Evolutionary conservation across 257 asterid species (phyloP).

Genomic region (Knoxia roxburghii): DNA sequence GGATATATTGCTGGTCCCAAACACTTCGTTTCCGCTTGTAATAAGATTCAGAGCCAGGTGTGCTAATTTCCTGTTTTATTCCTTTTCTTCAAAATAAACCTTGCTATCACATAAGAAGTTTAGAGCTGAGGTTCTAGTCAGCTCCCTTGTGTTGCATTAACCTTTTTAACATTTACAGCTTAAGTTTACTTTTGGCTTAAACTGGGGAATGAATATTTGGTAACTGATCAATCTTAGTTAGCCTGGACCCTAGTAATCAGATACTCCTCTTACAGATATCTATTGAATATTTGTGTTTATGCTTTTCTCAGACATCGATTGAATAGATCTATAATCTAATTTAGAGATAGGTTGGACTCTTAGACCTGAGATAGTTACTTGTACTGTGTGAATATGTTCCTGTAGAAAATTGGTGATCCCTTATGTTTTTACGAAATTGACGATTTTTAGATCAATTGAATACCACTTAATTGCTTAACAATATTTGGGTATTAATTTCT

Average conservation of each 20-base stretch:
- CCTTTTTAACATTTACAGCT: not conserved
- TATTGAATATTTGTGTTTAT: not conserved
- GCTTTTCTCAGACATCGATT: too few species aligned
- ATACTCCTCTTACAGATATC: not conserved
- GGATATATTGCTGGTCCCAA: conserved; percentile 96
- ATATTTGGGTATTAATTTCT: not conserved
- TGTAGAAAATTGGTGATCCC: not conserved
- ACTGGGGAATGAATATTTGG: too few species aligned
- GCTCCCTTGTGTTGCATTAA: not conserved
- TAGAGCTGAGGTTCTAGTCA: not conserved
- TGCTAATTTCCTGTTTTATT: not conserved
- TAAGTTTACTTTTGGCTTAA: not conserved
- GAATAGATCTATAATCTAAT: too few species aligned
- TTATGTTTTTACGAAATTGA: not conserved
- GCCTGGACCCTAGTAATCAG: not conserved
- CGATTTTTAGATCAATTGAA: not conserved
- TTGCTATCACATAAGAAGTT: not conserved
- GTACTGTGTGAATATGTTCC: not conserved
- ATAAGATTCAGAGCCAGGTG: conserved; percentile 97
- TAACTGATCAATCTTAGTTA: not conserved
- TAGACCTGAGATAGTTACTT: not conserved
- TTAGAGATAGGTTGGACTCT: not conserved
- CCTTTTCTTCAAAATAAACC: not conserved
- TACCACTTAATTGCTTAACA: too few species aligned
- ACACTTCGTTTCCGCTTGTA: conserved; percentile 87